Conservation (phyloP, 768 basidiomycete species). For the Zangia roseola region DNA sequence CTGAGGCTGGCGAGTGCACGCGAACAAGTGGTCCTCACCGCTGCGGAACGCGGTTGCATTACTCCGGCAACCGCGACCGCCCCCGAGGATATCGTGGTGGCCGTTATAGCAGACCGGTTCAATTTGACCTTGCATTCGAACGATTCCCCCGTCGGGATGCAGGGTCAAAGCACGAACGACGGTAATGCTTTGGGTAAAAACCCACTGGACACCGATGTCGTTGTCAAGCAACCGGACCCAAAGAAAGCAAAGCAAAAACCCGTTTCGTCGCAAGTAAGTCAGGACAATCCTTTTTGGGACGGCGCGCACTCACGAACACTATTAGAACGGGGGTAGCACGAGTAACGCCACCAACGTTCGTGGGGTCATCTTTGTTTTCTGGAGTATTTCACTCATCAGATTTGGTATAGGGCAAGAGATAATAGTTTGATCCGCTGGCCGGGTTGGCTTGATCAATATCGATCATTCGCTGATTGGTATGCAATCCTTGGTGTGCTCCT, state of each 20-base stretch:
- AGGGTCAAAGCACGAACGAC: conserved; percentile 8
- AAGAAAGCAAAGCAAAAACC: neutral
- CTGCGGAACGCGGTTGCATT: conserved; percentile 27
- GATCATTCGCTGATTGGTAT: neutral
- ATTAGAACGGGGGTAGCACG: neutral
- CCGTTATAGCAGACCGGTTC: conserved; percentile 35
- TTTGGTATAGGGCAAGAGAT: neutral
- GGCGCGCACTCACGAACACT: neutral
- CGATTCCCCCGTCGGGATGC: neutral
- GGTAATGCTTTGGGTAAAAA: neutral
- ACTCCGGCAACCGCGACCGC: conserved; percentile 29
- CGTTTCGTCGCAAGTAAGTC: neutral
- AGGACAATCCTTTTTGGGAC: neutral
- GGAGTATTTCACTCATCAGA: neutral
- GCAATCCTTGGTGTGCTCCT: neutral
- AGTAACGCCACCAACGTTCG: conserved; percentile 1
- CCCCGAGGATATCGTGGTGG: conserved; percentile 24
- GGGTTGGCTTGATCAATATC: too few species aligned
- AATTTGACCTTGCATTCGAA: conserved; percentile 14
- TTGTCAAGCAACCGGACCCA: neutral
- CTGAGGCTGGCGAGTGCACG: conserved; percentile 52
- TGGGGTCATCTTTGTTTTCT: neutral
- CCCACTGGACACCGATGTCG: neutral
- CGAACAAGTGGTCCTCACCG: conserved; percentile 42
- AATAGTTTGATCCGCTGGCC: neutral